These are phyloP conservation scores for Bruguiera sexangula DNA, from an alignment of 345 rosid genomes.

Conservation along the genomic window DNA sequence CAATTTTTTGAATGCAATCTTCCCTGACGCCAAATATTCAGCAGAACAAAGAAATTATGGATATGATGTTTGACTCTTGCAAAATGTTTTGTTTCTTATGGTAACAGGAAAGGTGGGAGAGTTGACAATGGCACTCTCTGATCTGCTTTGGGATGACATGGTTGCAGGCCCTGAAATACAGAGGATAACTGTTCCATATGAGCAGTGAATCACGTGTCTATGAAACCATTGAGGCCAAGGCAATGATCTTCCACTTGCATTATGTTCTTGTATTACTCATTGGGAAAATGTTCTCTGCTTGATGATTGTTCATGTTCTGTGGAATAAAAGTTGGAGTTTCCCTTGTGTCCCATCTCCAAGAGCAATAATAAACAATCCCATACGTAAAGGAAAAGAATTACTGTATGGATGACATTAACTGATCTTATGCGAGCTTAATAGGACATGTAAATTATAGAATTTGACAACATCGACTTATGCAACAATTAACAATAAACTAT, in stretches of 20 bases:
- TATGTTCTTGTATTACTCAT: background rate
- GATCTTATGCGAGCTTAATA: no score
- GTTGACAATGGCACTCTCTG: slow-evolving; percentile 61
- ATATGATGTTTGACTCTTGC: background rate
- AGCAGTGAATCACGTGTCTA: slow-evolving; percentile 3
- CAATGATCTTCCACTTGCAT: slow-evolving; percentile 4
- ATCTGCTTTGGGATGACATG: slow-evolving; percentile 71
- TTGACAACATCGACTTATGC: no score
- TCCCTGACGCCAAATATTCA: no score
- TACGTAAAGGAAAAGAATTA: no score
- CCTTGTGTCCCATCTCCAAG: background rate
- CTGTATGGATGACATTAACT: no score
- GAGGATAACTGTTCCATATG: slow-evolving; percentile 44
- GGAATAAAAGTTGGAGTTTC: slow-evolving; percentile 12
- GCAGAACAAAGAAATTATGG: background rate
- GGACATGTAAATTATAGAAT: no score
- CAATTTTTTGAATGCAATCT: no score
- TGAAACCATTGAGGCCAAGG: background rate
- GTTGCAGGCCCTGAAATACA: slow-evolving; percentile 45
- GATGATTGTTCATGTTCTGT: background rate
- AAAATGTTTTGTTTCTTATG: background rate
- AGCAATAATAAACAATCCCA: no score
- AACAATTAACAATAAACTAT: no score
- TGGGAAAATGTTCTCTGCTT: background rate
- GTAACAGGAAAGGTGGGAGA: slow-evolving; percentile 60